Percentiles rank a stretch among this genome's conserved stretches.
These are phyloP conservation scores for Mycena floridula DNA, from an alignment of 768 basidiomycete genomes.

Conservation along the genomic window DNA sequence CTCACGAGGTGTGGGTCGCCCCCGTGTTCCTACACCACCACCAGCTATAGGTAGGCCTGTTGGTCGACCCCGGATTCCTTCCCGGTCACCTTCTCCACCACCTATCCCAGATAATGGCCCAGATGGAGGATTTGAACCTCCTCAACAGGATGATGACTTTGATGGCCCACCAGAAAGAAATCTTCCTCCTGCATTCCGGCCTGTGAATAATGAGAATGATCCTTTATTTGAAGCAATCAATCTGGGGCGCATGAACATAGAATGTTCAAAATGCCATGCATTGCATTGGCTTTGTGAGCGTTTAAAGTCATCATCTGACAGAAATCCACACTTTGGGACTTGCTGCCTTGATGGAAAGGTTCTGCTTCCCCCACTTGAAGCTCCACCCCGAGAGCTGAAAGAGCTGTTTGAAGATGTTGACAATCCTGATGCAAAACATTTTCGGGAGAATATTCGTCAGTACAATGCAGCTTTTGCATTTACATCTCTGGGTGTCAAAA, in stretches of 20 bases:
- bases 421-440: constrained; percentile 16
- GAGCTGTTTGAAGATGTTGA: constrained; percentile 3
- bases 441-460: constrained; percentile 25
- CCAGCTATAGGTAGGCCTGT: too few relatives aligned
- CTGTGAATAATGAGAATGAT: too few relatives aligned
- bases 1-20: too few relatives aligned
- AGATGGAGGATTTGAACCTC: too few relatives aligned
- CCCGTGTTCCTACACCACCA: too few relatives aligned
- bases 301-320: background rate
- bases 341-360: constrained; percentile 24
- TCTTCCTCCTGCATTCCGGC: too few relatives aligned
- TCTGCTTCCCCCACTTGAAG: constrained; percentile 8
- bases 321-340: constrained; percentile 14
- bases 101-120: too few relatives aligned
- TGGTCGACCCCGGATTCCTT: too few relatives aligned
- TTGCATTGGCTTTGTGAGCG: constrained; percentile 14
- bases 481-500: constrained; percentile 22
- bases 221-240: too few relatives aligned
- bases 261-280: constrained; percentile 2
- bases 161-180: too few relatives aligned
- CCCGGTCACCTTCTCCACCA: too few relatives aligned
- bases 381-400: constrained; percentile 6
- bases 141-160: too few relatives aligned
- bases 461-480: constrained; percentile 16
- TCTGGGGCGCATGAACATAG: constrained; percentile 13